Percentiles rank a stretch among this genome's conserved stretches.
These are phyloP conservation scores for Barbatosphaeria neglecta DNA, from an alignment of 495 filamentous ascomycete species.

Conservation along the genomic window DNA sequence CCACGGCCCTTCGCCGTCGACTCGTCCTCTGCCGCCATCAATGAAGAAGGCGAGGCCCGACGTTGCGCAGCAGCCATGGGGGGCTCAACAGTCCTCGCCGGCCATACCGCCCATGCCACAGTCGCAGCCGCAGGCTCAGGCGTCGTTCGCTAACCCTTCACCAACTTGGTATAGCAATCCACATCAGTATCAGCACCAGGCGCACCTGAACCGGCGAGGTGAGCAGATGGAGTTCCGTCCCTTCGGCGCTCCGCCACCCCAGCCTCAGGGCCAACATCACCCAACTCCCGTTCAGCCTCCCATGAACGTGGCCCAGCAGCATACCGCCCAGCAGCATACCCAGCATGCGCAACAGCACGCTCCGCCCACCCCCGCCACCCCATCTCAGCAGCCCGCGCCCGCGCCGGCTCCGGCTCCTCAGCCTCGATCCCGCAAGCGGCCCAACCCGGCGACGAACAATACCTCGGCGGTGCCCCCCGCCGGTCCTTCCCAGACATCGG, in stretches of 20 bases:
- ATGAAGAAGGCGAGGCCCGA: conserved; percentile 23
- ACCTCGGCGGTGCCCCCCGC: conserved; percentile 10
- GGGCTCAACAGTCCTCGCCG: conserved; percentile 16
- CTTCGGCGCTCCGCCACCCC: conserved; percentile 12
- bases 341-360: conserved; percentile 9
- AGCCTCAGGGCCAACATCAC: conserved; percentile 25
- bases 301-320: conserved; percentile 23
- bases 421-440: conserved; percentile 4
- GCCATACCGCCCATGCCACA: conserved; percentile 20
- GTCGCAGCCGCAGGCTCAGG: conserved; percentile 7
- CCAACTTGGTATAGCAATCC: conserved; percentile 21
- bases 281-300: conserved; percentile 25
- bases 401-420: conserved; percentile 1
- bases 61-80: conserved; percentile 20
- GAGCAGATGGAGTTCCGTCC: conserved; percentile 19
- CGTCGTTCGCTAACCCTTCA: conserved; percentile 20
- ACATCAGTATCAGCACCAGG: conserved; percentile 25
- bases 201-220: conserved; percentile 32
- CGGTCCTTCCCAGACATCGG: conserved; percentile 8
- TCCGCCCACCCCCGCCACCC: background rate
- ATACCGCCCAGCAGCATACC: conserved; percentile 9
- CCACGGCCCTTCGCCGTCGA: conserved; percentile 12
- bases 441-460: conserved; percentile 12
- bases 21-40: background rate
- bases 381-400: conserved; percentile 8